Evolutionary conservation across 257 asterid genomes (phyloP), one percentile per base, ranked within the genome.

Genomic region (Gentiana dahurica): DNA sequence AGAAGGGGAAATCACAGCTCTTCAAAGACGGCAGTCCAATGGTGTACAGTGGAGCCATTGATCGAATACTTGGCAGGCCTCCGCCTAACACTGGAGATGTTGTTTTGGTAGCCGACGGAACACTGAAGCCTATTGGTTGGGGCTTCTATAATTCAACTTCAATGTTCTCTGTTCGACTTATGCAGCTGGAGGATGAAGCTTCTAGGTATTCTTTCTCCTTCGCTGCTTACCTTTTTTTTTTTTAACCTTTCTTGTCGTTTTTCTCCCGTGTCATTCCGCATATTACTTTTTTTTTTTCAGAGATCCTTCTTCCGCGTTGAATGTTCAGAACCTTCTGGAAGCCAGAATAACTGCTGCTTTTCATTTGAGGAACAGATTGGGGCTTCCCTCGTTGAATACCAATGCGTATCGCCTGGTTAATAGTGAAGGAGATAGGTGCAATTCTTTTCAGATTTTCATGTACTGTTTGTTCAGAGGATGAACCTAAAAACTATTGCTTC

Each of bases 41-140:
- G 96, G 98, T 91, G 54, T 91, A 87, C 71, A 85, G 95, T 51
- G 98, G 98, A 57, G 95, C 98, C 39, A 83, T 91, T 60, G 98
- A 78, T 73, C 77, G 95, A 57, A 89, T 91, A 62, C 71, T 91
- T 13, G 96, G 97, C 65, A 78, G 82, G 61, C 98, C 97, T 3
- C 94, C 97, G 0, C 98, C 98, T 2, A 61, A 61, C 65, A 87
- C 98, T 5, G 98, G 97, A 15, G 98, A 91, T 34, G 70, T 71
- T 43, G 98, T 91, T 58, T 79, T 91, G 3, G 94, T 91, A 9
- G 83, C 97, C 12, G 98, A 91, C 55, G 98, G 97, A 36, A 57
- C 90, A 1, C 86, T 81, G 66, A 91, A 81, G 61, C 92, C 98
- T 7, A 87, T 91, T 66, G 98, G 86, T 50, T 87, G 97, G 98